phyloP scores from a whole-genome alignment of 148 eudicot species.

The Rhododendron vialii region DNA sequence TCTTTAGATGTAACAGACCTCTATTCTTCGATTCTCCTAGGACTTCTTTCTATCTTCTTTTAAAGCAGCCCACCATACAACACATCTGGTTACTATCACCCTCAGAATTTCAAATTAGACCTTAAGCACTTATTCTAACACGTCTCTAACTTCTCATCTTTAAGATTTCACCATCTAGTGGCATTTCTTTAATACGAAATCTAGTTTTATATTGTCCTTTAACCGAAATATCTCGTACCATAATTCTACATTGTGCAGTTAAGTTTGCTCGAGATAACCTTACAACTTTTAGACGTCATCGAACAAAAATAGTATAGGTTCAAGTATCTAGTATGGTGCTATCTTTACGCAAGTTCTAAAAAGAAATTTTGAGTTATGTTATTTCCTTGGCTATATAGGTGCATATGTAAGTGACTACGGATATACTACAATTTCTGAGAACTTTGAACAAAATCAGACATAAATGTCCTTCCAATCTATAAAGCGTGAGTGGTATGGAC shows the following conservation, averaged over 20 bases:
- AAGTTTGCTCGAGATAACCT: not conserved
- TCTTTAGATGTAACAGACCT: not conserved
- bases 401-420: not conserved
- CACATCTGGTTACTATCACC: not conserved
- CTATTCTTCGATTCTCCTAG: not conserved
- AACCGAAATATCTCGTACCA: not conserved
- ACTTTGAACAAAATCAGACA: not conserved
- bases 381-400: not conserved
- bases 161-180: not conserved
- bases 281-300: not conserved
- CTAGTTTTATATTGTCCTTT: not conserved
- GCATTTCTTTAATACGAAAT: not conserved
- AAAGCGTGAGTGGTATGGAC: too few species aligned
- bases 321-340: not conserved
- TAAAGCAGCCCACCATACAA: not conserved
- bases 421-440: not conserved
- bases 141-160: not conserved
- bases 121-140: not conserved
- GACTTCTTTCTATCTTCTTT: not conserved
- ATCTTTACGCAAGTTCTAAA: not conserved
- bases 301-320: not conserved
- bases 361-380: not conserved
- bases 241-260: not conserved
- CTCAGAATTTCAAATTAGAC: not conserved
- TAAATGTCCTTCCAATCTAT: not conserved